Base-by-base conservation (phyloP, 2,329 filamentous ascomycete species). In the Onygenales sp. region DNA sequence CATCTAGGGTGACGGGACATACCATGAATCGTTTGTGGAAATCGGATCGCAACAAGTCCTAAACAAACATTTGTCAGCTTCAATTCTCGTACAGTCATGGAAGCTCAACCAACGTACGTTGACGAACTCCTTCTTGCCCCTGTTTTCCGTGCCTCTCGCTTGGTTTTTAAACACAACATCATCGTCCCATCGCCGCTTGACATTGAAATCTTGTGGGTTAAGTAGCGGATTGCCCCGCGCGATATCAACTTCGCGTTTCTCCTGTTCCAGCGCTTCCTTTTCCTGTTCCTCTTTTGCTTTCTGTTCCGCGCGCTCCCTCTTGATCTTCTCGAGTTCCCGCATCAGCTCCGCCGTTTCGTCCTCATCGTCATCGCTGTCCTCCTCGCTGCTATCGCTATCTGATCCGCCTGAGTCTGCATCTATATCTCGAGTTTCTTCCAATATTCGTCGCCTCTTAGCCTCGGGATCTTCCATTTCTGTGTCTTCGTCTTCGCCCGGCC, bases 81-180 rank as follows among this genome's bases (percentile, higher is more conserved):
- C 32, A 36, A 31, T 27, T 54, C 31, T 57, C 72, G 57, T 70
- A 61, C 47, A 59, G n/a, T 14, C 11, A 49, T 10, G 48, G n/a
- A 39, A 47, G 42, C 35, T 44, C 46, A 47, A 49, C 36, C n/a
- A 17, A 17, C 35, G 14, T 69, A 89, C 90, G 67, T 98, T 98
- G 70, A 98, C 91, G 73, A 98, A 98, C 71, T 95, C 91, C 75
- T 92, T 94, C 75, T 86, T 90, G 58, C 86, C 84, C 75, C 86
- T 91, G 58, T 96, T 89, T 66, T 97, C 92, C 0, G 91, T 95
- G 7, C 92, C 93, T 55, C 93, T 81, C 36, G 92, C 93, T 74
- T 98, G 93, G 70, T 98, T 98, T 77, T 95, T 97, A 75, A 98
- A 98, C 2, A 98, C 91, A 10, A 98, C 93, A 68, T 98, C 93